Conservation (phyloP, 225 moss, liverwort and hornwort genomes). For the Straminergon stramineum region DNA sequence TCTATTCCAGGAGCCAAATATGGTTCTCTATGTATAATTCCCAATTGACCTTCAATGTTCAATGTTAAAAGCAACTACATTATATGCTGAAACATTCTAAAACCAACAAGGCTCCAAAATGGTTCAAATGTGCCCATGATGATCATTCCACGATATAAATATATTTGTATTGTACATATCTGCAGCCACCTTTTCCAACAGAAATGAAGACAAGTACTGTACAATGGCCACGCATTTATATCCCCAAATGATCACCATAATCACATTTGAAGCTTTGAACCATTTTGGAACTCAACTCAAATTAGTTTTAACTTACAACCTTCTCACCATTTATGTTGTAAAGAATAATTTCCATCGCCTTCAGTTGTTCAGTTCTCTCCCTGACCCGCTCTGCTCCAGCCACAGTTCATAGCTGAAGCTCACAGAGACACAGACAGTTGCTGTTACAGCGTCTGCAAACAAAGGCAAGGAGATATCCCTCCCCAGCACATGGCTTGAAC, state of each 20-base stretch:
- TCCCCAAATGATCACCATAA: neutral
- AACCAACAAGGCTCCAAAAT: no score
- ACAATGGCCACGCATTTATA: neutral
- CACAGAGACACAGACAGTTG: neutral
- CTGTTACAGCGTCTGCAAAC: neutral
- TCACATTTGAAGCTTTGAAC: neutral
- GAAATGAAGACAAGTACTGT: neutral
- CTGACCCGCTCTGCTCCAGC: neutral
- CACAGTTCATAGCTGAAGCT: neutral
- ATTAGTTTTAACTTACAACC: neutral
- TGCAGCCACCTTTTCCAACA: neutral
- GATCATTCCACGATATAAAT: neutral
- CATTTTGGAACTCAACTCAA: neutral
- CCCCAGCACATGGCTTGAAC: neutral
- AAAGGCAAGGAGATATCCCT: neutral
- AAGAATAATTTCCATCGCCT: neutral
- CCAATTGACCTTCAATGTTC: neutral
- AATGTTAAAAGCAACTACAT: neutral
- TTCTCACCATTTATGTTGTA: neutral
- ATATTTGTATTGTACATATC: neutral
- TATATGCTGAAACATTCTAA: no score
- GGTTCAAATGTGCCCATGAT: neutral
- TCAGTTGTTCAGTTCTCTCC: neutral
- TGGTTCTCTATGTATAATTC: fast-evolving
- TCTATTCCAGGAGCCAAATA: neutral